Evolutionary conservation across 2,329 filamentous ascomycete genomes (phyloP).

Genomic region (Dendrostoma leiphaemia): DNA sequence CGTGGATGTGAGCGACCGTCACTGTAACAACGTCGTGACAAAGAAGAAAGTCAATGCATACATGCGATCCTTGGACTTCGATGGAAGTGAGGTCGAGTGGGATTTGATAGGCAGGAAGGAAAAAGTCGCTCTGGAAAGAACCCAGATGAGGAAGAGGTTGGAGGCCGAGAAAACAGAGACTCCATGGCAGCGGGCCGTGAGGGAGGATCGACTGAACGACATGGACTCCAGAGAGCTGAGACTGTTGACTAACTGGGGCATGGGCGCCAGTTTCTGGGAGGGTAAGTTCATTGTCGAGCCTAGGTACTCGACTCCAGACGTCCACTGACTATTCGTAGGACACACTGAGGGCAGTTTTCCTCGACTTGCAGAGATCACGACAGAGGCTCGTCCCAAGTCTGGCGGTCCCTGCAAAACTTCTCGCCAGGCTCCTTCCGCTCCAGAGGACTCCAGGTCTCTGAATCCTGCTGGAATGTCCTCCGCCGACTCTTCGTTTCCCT

Average conservation of each 20-base stretch:
- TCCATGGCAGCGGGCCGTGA: background rate
- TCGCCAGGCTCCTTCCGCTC: background rate
- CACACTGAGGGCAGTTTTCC: too few relatives aligned
- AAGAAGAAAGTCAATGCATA: constrained; percentile 10
- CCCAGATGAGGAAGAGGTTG: constrained; percentile 1
- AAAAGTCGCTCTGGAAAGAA: background rate
- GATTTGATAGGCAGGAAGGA: background rate
- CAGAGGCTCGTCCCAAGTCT: background rate
- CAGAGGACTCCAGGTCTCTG: background rate
- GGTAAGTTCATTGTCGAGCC: background rate
- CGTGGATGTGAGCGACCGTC: constrained; percentile 2
- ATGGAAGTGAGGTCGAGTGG: constrained; percentile 11
- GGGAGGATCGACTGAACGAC: background rate
- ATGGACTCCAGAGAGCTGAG: background rate
- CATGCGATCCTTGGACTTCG: constrained; percentile 11
- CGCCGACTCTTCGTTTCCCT: too few relatives aligned
- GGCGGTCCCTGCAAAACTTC: background rate
- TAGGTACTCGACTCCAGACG: background rate
- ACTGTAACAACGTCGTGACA: background rate
- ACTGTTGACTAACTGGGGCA: constrained; percentile 12
- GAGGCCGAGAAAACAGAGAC: background rate
- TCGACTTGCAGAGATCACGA: background rate
- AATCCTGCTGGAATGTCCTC: background rate
- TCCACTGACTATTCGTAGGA: background rate
- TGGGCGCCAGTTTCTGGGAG: constrained; percentile 14